Conservation (phyloP, 768 basidiomycete species). For the Strobilomyces echinocephalus region DNA sequence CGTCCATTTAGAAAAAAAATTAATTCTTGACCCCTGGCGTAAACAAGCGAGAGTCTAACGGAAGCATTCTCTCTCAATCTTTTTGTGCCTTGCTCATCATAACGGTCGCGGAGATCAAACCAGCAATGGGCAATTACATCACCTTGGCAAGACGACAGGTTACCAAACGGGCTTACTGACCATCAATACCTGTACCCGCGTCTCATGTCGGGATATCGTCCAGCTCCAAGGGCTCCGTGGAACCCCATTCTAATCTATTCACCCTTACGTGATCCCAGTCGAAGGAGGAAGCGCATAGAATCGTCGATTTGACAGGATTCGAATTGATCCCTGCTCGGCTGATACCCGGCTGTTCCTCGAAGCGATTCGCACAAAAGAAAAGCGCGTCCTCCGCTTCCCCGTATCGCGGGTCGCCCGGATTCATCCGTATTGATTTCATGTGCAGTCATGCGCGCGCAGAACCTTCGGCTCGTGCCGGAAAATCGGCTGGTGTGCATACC, state of each 20-base stretch:
- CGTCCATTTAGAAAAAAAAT: conserved; percentile 3
- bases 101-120: conserved; percentile 31
- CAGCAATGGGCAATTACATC: conserved; percentile 5
- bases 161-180: neutral
- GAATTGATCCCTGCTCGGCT: conserved; percentile 2
- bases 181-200: conserved; percentile 2
- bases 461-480: neutral
- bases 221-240: conserved; percentile 28
- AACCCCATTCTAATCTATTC: conserved; percentile 2
- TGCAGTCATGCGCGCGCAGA: neutral
- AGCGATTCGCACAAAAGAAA: neutral
- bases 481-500: neutral
- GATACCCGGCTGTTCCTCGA: neutral
- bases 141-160: neutral
- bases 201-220: neutral
- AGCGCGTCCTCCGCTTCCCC: neutral
- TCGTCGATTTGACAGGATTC: neutral
- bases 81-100: conserved; percentile 10
- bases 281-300: neutral
- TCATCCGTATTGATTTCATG: neutral
- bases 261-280: conserved; percentile 1
- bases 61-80: conserved; percentile 19
- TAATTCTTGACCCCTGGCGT: conserved; percentile 10
- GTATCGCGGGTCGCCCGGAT: neutral
- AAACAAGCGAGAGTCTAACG: conserved; percentile 23